phyloP scores from a whole-genome alignment of 495 filamentous ascomycete genomes.

The Talaromyces adpressus region DNA sequence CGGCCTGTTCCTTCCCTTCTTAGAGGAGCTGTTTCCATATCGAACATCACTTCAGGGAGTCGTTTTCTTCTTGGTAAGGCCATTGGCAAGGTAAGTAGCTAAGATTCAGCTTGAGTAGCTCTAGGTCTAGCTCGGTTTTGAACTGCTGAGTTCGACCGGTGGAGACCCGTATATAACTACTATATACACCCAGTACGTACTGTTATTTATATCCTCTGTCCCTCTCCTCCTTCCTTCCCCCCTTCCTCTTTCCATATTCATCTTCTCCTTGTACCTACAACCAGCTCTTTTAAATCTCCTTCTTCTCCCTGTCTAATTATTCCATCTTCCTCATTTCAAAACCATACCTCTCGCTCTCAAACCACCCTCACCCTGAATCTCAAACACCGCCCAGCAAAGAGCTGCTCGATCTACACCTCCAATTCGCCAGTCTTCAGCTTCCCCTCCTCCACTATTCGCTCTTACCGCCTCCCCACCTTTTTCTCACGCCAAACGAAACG shows the following conservation, averaged over 20 bases:
- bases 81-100: neutral
- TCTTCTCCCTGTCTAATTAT: neutral
- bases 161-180: neutral
- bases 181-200: neutral
- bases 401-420: conserved; percentile 2
- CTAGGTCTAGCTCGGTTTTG: neutral
- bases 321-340: neutral
- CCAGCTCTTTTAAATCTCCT: neutral
- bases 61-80: neutral
- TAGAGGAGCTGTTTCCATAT: neutral
- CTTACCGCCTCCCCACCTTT: conserved; percentile 7
- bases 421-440: neutral
- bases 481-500: neutral
- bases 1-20: neutral
- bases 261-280: neutral
- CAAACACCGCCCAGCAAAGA: neutral
- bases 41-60: neutral
- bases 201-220: conserved; percentile 1
- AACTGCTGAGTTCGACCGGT: neutral
- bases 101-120: neutral
- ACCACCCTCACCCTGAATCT: neutral
- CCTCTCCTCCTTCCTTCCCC: neutral
- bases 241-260: neutral
- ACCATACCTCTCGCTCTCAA: neutral
- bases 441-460: neutral